Percentiles rank a stretch among this genome's conserved stretches.
These are phyloP conservation scores for Scutellaria galericulata DNA, from an alignment of 257 asterid genomes.

Conservation along the genomic window DNA sequence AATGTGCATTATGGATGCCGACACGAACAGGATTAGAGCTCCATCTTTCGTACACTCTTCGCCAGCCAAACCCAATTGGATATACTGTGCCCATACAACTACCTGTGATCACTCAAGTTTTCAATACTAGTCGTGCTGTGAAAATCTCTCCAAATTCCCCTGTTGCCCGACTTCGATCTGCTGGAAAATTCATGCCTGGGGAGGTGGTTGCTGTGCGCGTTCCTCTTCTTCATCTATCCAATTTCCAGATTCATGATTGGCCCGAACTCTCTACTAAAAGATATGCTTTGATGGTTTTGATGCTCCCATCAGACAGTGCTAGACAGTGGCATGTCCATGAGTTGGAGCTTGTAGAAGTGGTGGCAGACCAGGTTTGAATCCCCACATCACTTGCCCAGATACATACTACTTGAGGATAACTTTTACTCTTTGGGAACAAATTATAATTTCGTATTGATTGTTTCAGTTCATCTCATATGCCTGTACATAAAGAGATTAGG, in stretches of 20 bases:
- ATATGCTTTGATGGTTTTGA: conserved; percentile 94
- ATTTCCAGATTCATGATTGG: conserved; percentile 97
- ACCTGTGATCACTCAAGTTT: conserved; percentile 80
- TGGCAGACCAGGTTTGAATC: conserved; percentile 88
- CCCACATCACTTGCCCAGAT: conserved; percentile 23
- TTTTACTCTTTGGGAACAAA: background rate
- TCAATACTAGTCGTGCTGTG: conserved; percentile 72
- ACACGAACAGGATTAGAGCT: conserved; percentile 90
- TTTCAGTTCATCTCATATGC: conserved; percentile 14
- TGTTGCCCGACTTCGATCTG: conserved; percentile 77
- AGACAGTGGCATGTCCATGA: conserved; percentile 97
- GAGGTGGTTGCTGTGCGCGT: conserved; percentile 98
- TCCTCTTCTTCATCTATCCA: conserved; percentile 82
- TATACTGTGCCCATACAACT: conserved; percentile 86
- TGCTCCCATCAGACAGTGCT: conserved; percentile 96
- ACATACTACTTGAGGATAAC: background rate
- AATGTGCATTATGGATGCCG: conserved; percentile 99
- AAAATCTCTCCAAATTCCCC: conserved; percentile 87
- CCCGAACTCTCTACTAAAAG: conserved; percentile 91
- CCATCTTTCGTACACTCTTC: conserved; percentile 93
- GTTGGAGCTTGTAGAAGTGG: conserved; percentile 98
- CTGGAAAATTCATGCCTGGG: conserved; percentile 82
- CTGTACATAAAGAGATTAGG: conserved; percentile 6
- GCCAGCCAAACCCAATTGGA: conserved; percentile 87
- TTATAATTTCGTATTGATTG: background rate